phyloP scores from a whole-genome alignment of 1,284 basidiomycete species.

The Xerocomus amazonicus region DNA sequence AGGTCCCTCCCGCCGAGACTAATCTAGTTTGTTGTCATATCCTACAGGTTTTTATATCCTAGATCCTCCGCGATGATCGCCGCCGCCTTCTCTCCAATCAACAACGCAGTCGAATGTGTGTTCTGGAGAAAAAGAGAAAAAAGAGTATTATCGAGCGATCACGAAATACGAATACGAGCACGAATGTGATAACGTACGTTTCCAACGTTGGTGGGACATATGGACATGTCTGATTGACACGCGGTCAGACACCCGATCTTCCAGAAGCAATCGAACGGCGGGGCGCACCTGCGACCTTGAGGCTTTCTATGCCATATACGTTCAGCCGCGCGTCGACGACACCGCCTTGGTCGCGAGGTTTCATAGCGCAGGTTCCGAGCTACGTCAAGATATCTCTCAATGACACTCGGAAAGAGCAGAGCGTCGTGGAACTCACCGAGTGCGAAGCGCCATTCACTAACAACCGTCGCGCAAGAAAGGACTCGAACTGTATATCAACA shows the following conservation, averaged over 20 bases:
- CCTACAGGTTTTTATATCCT: no score
- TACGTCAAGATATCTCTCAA: not conserved
- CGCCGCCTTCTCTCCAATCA: no score
- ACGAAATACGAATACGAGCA: no score
- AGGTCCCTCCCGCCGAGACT: no score
- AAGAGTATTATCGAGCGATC: no score
- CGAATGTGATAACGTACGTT: slow-evolving; percentile 25
- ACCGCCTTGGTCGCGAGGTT: slow-evolving; percentile 21
- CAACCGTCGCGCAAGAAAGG: no score
- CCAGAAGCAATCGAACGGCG: not conserved
- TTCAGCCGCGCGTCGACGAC: slow-evolving; percentile 31
- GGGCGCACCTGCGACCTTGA: slow-evolving; percentile 29
- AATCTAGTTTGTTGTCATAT: no score
- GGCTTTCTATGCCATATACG: slow-evolving; percentile 25
- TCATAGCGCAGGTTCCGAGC: slow-evolving; percentile 34
- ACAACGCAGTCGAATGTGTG: no score
- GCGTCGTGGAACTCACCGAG: slow-evolving; percentile 40
- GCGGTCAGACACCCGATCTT: not conserved
- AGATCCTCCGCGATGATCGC: no score
- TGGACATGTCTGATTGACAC: slow-evolving; percentile 28
- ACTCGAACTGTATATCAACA: no score
- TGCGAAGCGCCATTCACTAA: no score
- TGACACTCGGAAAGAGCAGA: not conserved
- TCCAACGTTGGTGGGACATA: slow-evolving; percentile 30
- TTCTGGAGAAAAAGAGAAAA: no score